phyloP scores from a whole-genome alignment of 116 monocot species.

The Dioscorea cayenensis region DNA sequence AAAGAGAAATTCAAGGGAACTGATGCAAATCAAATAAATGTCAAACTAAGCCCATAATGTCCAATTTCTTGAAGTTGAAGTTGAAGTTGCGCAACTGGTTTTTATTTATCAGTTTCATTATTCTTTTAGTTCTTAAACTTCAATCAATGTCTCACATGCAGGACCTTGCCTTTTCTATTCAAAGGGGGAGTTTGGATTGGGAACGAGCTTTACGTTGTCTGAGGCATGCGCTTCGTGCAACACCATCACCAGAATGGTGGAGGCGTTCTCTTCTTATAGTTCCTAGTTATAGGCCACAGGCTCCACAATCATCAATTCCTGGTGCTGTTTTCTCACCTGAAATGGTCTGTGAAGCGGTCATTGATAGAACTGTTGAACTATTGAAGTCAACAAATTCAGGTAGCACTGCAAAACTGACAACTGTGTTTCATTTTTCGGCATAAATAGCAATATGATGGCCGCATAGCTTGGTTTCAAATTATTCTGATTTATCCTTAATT shows the following conservation, averaged over 20 bases:
- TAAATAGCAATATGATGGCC: not conserved
- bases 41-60: not conserved
- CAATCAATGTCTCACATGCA: slow-evolving; percentile 16
- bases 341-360: slow-evolving; percentile 91
- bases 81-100: not conserved
- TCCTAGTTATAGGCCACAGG: slow-evolving; percentile 70
- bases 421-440: not conserved
- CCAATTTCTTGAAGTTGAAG: not conserved
- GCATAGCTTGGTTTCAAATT: not conserved
- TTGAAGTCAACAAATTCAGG: slow-evolving; percentile 71
- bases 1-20: not conserved
- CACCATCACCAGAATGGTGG: slow-evolving; percentile 98
- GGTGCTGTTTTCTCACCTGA: slow-evolving; percentile 93
- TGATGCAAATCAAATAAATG: not conserved
- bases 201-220: slow-evolving; percentile 92
- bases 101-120: not conserved
- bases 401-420: slow-evolving; percentile 6
- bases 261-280: slow-evolving; percentile 82
- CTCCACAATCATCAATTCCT: slow-evolving; percentile 52
- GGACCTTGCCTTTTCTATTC: slow-evolving; percentile 85
- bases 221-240: slow-evolving; percentile 82
- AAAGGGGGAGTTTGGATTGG: slow-evolving; percentile 85
- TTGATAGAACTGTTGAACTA: slow-evolving; percentile 82
- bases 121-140: slow-evolving; percentile 2
- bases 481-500: not conserved